Evolutionary conservation across 2,329 filamentous ascomycete species (phyloP).

Genomic region (Trichoderma hamatum): DNA sequence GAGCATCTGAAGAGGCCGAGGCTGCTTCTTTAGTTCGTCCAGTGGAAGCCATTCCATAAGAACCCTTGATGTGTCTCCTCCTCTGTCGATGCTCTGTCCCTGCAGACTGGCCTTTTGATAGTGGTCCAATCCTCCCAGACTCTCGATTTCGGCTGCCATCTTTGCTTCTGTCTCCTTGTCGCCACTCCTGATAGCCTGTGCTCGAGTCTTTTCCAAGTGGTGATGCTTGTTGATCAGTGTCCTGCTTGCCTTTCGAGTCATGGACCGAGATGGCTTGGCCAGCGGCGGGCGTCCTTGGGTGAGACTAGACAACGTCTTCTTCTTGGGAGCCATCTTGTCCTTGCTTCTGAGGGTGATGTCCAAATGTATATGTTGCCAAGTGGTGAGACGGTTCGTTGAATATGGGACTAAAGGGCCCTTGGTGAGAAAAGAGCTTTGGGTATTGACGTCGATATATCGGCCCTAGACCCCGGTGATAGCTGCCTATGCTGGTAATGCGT

Average conservation of each 20-base stretch:
- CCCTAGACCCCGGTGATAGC: background rate
- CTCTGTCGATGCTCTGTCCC: slow-evolving; percentile 66
- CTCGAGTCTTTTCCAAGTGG: slow-evolving; percentile 64
- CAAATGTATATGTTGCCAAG: background rate
- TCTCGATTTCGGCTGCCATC: slow-evolving; percentile 57
- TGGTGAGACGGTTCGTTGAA: background rate
- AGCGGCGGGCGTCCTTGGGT: slow-evolving; percentile 59
- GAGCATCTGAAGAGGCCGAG: slow-evolving; percentile 63
- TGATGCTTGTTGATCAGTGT: slow-evolving; percentile 68
- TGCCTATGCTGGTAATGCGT: background rate
- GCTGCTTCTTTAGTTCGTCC: slow-evolving; percentile 34
- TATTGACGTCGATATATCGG: background rate
- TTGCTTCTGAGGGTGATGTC: background rate
- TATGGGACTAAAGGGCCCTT: background rate
- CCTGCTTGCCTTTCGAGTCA: slow-evolving; percentile 67
- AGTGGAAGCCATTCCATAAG: slow-evolving; percentile 64
- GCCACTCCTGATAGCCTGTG: slow-evolving; percentile 57
- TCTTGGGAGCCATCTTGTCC: slow-evolving; percentile 52
- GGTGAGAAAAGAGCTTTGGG: background rate
- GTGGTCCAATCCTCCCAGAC: slow-evolving; percentile 61
- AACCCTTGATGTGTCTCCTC: slow-evolving; percentile 67
- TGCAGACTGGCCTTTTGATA: slow-evolving; percentile 72
- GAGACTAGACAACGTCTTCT: slow-evolving; percentile 48
- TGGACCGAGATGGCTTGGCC: slow-evolving; percentile 55
- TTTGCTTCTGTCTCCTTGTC: slow-evolving; percentile 51